A percentile compares a stretch with the other conserved stretches of the same genome.
These are phyloP conservation scores for Rhodotorula sp. DNA, from an alignment of 1,284 basidiomycete genomes.

Conservation along the genomic window DNA sequence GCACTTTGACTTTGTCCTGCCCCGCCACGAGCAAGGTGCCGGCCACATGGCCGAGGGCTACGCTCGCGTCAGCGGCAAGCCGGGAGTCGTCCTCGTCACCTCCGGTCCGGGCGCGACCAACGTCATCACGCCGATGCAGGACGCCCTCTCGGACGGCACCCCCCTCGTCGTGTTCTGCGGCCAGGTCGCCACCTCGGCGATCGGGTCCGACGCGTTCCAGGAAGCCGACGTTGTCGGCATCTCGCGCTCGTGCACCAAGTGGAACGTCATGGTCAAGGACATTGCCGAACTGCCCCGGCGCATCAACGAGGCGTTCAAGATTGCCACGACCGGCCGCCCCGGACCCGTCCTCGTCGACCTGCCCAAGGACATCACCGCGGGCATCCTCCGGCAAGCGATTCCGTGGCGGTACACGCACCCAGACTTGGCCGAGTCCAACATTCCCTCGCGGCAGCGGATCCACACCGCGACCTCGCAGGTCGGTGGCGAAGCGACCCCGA, in stretches of 20 bases:
- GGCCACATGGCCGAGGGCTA: constrained; percentile 94
- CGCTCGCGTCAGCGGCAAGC: constrained; percentile 94
- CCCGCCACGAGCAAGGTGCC: constrained; percentile 94
- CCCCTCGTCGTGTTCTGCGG: constrained; percentile 95
- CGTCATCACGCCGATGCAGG: constrained; percentile 96
- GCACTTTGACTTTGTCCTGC: constrained; percentile 93
- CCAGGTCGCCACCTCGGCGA: constrained; percentile 96
- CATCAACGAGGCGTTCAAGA: constrained; percentile 99
- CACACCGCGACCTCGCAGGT: constrained; percentile 38
- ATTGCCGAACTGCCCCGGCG: constrained; percentile 89
- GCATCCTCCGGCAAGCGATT: constrained; percentile 79
- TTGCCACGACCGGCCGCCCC: constrained; percentile 92
- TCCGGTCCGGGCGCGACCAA: constrained; percentile 98
- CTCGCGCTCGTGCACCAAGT: constrained; percentile 94
- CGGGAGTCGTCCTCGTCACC: constrained; percentile 95
- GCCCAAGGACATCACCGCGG: constrained; percentile 95
- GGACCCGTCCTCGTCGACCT: constrained; percentile 97
- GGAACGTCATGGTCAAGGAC: constrained; percentile 99
- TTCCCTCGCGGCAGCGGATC: constrained; percentile 32
- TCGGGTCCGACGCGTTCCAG: constrained; percentile 97
- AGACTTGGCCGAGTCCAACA: constrained; percentile 52
- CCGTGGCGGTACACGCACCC: constrained; percentile 86
- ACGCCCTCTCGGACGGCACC: constrained; percentile 90
- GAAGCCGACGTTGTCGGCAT: constrained; percentile 97
- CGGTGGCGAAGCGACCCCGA: constrained; percentile 32